These are phyloP conservation scores for Rosa persica DNA, from an alignment of 306 rosid genomes.

Conservation along the genomic window DNA sequence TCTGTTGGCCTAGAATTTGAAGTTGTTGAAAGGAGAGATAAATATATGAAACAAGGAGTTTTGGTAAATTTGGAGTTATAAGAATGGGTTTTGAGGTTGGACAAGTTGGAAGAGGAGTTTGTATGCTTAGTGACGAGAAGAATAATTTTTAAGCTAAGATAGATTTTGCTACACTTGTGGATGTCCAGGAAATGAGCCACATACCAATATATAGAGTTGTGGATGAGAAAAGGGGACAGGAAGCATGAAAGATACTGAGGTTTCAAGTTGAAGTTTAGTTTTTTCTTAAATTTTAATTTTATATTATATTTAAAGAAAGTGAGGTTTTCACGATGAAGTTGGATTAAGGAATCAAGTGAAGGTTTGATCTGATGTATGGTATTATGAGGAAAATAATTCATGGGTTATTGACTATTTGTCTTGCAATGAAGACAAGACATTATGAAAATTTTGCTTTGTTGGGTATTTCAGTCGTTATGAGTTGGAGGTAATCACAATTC, in stretches of 20 bases:
- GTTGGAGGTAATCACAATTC: background rate
- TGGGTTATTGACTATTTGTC: background rate
- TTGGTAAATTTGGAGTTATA: background rate
- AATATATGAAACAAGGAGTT: background rate
- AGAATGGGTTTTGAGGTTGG: background rate
- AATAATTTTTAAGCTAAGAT: background rate
- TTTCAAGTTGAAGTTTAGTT: background rate
- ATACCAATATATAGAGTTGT: background rate
- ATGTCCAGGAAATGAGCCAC: background rate
- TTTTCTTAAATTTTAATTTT: too few species aligned
- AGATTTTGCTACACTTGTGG: background rate
- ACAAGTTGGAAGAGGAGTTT: background rate
- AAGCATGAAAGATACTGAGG: background rate
- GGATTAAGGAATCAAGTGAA: background rate
- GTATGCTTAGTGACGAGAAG: background rate
- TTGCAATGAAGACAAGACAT: background rate
- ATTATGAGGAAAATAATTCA: background rate
- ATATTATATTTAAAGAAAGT: background rate
- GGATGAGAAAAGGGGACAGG: background rate
- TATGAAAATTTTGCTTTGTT: background rate
- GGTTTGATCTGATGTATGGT: background rate
- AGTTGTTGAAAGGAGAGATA: background rate
- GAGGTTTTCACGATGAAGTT: background rate
- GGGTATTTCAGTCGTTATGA: background rate
- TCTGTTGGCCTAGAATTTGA: background rate